Percentiles rank a stretch among this genome's conserved stretches.
Evolutionary conservation across 108 stramenopile species (phyloP).

Genomic region (Pseudonitzschia multistriata): DNA sequence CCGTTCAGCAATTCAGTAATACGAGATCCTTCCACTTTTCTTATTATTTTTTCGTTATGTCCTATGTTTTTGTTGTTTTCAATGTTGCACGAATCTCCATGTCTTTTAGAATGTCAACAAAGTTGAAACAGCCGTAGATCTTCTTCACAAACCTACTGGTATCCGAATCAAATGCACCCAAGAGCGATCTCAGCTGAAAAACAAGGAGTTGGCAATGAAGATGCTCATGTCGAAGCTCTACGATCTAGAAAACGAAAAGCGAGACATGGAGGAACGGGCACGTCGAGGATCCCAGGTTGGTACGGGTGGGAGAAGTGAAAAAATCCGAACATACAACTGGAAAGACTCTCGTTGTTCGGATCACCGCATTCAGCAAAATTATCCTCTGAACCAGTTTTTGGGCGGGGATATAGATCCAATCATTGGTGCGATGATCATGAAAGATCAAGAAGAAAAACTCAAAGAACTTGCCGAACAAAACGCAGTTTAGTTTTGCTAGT

Average conservation of each 20-base stretch:
- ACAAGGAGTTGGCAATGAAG: slow-evolving; percentile 94
- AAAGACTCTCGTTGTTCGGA: slow-evolving; percentile 94
- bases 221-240: slow-evolving; percentile 86
- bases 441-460: slow-evolving; percentile 85
- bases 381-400: slow-evolving; percentile 71
- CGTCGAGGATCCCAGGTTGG: slow-evolving; percentile 87
- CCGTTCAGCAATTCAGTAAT: too few relatives aligned
- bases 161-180: slow-evolving; percentile 95
- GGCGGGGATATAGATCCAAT: slow-evolving; percentile 77
- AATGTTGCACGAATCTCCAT: not conserved
- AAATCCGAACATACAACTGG: slow-evolving; percentile 99
- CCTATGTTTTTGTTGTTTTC: too few relatives aligned
- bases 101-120: slow-evolving; percentile 93
- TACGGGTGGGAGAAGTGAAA: slow-evolving; percentile 92
- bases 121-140: slow-evolving; percentile 95
- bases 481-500: not conserved
- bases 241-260: slow-evolving; percentile 83
- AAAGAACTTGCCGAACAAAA: slow-evolving; percentile 13
- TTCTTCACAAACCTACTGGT: slow-evolving; percentile 96
- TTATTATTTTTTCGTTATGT: not conserved
- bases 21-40: not conserved
- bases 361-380: slow-evolving; percentile 90
- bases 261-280: slow-evolving; percentile 77
- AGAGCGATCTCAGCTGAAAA: slow-evolving; percentile 94
- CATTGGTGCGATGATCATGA: slow-evolving; percentile 72